These are phyloP conservation scores for Phytophthora nicotianae DNA, from an alignment of 352 stramenopile species.

Conservation along the genomic window DNA sequence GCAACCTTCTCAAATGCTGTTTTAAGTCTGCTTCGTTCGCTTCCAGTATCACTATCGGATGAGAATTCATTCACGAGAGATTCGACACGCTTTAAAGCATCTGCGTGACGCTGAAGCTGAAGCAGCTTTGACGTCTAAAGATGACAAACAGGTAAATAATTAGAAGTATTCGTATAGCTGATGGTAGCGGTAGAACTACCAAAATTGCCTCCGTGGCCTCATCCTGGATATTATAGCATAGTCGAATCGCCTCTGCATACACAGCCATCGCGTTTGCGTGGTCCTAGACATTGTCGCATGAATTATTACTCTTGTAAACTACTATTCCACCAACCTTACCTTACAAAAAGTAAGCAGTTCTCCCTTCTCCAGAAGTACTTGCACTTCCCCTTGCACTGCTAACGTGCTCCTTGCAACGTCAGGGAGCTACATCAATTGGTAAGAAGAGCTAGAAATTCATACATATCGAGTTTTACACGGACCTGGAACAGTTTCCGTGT, in stretches of 20 bases:
- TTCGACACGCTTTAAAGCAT: slow-evolving; percentile 34
- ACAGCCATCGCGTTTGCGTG: slow-evolving; percentile 32
- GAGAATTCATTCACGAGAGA: slow-evolving; percentile 17
- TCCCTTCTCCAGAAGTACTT: slow-evolving; percentile 52
- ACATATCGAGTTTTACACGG: no score
- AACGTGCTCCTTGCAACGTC: slow-evolving; percentile 36
- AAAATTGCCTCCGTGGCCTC: slow-evolving; percentile 51
- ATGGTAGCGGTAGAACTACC: slow-evolving; percentile 18
- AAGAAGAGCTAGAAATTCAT: not conserved
- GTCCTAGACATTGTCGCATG: slow-evolving; percentile 27
- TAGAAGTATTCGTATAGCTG: not conserved
- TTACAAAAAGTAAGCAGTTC: slow-evolving; percentile 39
- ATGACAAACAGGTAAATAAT: not conserved
- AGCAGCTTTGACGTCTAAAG: slow-evolving; percentile 47
- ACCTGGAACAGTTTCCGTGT: slow-evolving; percentile 49
- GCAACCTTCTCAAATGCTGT: slow-evolving; percentile 43
- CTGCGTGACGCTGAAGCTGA: slow-evolving; percentile 41
- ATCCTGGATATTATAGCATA: slow-evolving; percentile 53
- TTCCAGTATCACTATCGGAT: slow-evolving; percentile 31
- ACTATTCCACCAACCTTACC: slow-evolving; percentile 22
- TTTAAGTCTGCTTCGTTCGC: slow-evolving; percentile 26
- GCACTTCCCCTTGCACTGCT: slow-evolving; percentile 45
- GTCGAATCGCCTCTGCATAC: slow-evolving; percentile 47
- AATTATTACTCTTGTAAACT: not conserved
- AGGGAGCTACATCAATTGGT: slow-evolving; percentile 19